Conservation (phyloP, 2,329 filamentous ascomycete genomes). For the Colletotrichum ledebouriae region DNA sequence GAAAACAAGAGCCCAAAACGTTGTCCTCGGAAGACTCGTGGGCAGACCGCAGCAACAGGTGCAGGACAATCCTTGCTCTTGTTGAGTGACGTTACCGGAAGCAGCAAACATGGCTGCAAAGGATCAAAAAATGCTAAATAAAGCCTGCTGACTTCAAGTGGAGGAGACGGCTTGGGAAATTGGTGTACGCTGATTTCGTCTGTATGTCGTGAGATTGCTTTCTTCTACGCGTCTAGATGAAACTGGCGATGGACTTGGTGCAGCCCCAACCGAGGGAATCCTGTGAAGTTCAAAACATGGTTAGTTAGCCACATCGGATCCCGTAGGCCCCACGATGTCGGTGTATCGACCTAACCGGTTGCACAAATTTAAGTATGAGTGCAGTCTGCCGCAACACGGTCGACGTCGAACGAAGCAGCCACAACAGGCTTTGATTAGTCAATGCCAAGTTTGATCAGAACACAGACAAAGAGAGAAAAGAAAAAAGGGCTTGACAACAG, state of each 20-base stretch:
- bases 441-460: conserved; percentile 12
- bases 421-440: conserved; percentile 22
- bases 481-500: not conserved
- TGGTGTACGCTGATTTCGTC: no score
- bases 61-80: conserved; percentile 27
- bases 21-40: conserved; percentile 7
- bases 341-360: not conserved
- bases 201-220: not conserved
- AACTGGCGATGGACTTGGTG: conserved; percentile 5
- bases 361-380: not conserved
- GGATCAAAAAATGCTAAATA: no score
- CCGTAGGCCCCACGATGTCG: not conserved
- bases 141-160: not conserved
- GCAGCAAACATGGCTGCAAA: conserved; percentile 14
- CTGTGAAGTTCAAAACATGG: no score
- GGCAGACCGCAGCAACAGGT: conserved; percentile 34
- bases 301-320: no score
- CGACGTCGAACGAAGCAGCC: not conserved
- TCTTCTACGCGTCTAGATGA: conserved; percentile 2
- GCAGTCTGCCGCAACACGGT: not conserved
- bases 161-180: no score
- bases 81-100: conserved; percentile 2
- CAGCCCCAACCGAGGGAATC: not conserved
- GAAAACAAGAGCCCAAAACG: not conserved
- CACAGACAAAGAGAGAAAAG: conserved; percentile 20